phyloP scores from a whole-genome alignment of 2,329 filamentous ascomycete genomes.

The Colletotrichum sp. region DNA sequence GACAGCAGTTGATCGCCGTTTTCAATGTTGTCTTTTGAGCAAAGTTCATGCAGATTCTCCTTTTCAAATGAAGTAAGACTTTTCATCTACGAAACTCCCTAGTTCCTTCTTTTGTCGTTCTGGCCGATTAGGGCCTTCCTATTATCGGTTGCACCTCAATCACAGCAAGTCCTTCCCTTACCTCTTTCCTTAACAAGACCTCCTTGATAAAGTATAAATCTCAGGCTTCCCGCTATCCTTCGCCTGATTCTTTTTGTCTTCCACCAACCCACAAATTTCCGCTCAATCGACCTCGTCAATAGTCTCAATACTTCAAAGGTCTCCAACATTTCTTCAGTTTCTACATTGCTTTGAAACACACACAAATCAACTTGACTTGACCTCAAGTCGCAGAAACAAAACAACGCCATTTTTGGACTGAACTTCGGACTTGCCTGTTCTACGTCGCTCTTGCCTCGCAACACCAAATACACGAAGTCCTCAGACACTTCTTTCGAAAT shows the following conservation, averaged over 20 bases:
- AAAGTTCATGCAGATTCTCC: not conserved
- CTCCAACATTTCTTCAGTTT: not conserved
- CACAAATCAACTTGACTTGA: not conserved
- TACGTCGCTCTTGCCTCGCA: not conserved
- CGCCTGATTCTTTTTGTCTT: rapidly evolving
- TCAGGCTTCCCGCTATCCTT: rapidly evolving
- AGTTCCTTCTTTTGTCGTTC: not conserved
- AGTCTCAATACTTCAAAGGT: not conserved
- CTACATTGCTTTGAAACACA: not conserved
- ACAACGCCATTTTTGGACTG: not conserved
- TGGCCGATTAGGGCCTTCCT: not conserved
- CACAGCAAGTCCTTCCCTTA: not conserved
- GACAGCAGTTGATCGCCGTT: not conserved
- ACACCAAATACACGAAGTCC: not conserved
- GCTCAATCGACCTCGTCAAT: not conserved
- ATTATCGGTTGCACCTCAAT: not conserved
- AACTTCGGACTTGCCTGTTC: not conserved
- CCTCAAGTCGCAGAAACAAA: not conserved
- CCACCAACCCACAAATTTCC: rapidly evolving
- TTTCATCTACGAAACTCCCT: rapidly evolving
- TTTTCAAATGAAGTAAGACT: not conserved
- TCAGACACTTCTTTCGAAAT: not conserved
- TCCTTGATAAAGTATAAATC: rapidly evolving
- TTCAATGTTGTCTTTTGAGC: rapidly evolving
- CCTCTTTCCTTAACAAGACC: not conserved